Conservation (phyloP, 2,329 filamentous ascomycete genomes). For the Tolypocladium cylindrosporum region DNA sequence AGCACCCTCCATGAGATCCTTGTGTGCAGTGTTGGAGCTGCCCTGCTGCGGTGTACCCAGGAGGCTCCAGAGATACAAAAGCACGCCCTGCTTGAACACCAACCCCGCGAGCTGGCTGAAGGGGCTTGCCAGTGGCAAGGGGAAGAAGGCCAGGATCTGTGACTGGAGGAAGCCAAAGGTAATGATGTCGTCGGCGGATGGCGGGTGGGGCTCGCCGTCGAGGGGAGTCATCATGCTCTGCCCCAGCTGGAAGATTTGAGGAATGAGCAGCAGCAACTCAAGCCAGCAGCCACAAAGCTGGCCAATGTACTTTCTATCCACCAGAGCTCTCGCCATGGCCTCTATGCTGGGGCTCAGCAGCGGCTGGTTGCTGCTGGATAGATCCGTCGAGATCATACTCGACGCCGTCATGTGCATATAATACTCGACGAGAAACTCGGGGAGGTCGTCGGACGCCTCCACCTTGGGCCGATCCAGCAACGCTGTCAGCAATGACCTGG, state of each 20-base stretch:
- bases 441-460: slow-evolving; percentile 24
- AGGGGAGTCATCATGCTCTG: slow-evolving; percentile 24
- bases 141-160: slow-evolving; percentile 29
- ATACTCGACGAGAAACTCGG: slow-evolving; percentile 36
- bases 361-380: slow-evolving; percentile 16
- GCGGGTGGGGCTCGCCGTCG: slow-evolving; percentile 13
- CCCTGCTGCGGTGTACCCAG: slow-evolving; percentile 17
- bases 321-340: slow-evolving; percentile 16
- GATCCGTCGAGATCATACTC: slow-evolving; percentile 35
- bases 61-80: slow-evolving; percentile 30
- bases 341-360: slow-evolving; percentile 21
- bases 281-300: slow-evolving; percentile 29
- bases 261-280: slow-evolving; percentile 24
- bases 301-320: slow-evolving; percentile 21
- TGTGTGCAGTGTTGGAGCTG: slow-evolving; percentile 9
- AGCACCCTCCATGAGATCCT: slow-evolving; percentile 16
- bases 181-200: slow-evolving; percentile 29
- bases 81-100: slow-evolving; percentile 33
- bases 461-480: slow-evolving; percentile 22
- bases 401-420: slow-evolving; percentile 35
- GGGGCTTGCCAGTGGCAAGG: slow-evolving; percentile 20
- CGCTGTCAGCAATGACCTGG: slow-evolving; percentile 28
- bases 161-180: slow-evolving; percentile 31
- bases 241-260: slow-evolving; percentile 31
- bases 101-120: slow-evolving; percentile 29